phyloP scores from a whole-genome alignment of 345 rosid species.

The Sonneratia caseolaris region DNA sequence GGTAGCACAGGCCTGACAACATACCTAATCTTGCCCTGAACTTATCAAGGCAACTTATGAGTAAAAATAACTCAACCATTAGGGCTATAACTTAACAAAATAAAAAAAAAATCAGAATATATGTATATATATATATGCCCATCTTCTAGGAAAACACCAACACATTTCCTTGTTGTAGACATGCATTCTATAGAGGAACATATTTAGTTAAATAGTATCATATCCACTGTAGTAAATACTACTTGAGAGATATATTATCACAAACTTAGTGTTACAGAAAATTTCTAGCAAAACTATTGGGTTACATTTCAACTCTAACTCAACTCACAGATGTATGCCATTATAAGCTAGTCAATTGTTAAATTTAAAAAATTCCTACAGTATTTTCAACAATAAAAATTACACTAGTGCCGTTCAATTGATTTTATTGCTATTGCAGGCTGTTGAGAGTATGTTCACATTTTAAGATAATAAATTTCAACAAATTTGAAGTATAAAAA shows the following conservation, averaged over 20 bases:
- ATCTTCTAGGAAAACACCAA: neutral
- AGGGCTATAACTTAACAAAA: neutral
- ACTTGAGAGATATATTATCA: neutral
- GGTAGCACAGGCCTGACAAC: slow-evolving; percentile 92
- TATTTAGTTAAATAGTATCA: neutral
- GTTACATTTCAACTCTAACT: neutral
- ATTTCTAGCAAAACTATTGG: neutral
- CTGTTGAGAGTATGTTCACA: neutral
- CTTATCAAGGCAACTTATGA: slow-evolving; percentile 14
- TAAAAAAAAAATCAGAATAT: neutral
- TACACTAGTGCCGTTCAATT: neutral
- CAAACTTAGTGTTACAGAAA: neutral
- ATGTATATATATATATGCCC: neutral
- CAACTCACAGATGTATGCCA: neutral
- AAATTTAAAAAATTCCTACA: neutral
- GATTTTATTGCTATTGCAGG: neutral
- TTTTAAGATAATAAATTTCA: neutral
- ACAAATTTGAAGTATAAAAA: neutral
- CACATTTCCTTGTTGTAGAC: neutral
- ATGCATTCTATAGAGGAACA: neutral
- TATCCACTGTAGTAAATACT: neutral
- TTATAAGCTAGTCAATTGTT: neutral
- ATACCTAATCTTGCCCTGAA: slow-evolving; percentile 79
- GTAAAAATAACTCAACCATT: slow-evolving; percentile 6
- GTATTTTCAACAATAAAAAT: neutral